Evolutionary conservation across 306 rosid species (phyloP), one percentile per base, ranked within the genome.

Genomic region (Calophaca sinica): DNA sequence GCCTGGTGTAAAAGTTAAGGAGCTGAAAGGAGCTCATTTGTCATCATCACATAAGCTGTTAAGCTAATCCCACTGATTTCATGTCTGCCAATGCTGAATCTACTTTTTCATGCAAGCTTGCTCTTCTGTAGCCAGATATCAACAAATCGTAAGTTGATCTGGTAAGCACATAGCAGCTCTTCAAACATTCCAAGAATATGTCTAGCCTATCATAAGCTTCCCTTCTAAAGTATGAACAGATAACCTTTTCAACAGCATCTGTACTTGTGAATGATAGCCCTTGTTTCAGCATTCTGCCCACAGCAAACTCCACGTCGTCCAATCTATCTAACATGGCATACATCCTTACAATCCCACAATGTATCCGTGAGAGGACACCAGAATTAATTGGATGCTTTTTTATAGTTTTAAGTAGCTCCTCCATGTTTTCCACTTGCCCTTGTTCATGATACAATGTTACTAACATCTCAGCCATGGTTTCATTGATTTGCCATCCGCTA

Each of bases 201-300:
- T 85, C 89, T 70, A 87, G 66, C 74, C 89, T 80, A 77, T 83
- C 91, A 74, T 83, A 82, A 68, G 89, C 87, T 26, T 73, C 78
- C 73, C 52, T 73, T 80, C 94, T 85, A 26, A 89, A 89, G 75
- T 87, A 87, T 5, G 80, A 82, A 29, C 88, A 83, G 38, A 89
- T 85, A 50, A 87, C 91, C 70, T 58, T 85, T 67, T 87, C 94
- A 20, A 89, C 83, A 76, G 70, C 93, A 57, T 79, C 84, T 3
- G 74, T 10, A 36, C 66, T 53, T 46, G 70, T 66, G 72, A 89
- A 87, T 31, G 82, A 73, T 33, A 80, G 51, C 33, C 87, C 91
- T 72, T 69, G 85, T 78, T 87, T 89, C 66, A 89, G 58, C 94
- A 89, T 85, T 70, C 91, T 84, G 28, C 83, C 91, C 12, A 85